phyloP scores from a whole-genome alignment of 2,329 filamentous ascomycete genomes.

The Claviceps sp. region DNA sequence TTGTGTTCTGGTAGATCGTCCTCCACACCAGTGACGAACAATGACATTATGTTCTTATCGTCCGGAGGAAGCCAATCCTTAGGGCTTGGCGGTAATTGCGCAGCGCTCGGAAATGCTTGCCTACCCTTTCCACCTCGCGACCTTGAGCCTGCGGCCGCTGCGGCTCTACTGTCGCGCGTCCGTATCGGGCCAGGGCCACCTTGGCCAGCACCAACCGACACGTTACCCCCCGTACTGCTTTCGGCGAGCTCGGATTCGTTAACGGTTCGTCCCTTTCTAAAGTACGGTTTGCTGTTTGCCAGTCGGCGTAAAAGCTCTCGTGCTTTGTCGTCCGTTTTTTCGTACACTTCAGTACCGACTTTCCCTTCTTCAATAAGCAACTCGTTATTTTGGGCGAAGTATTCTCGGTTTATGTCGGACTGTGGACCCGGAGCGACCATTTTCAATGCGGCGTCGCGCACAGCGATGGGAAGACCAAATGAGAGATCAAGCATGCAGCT shows the following conservation, averaged over 20 bases:
- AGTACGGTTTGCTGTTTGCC: conserved; percentile 89
- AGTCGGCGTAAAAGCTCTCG: conserved; percentile 72
- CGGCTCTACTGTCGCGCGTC: conserved; percentile 51
- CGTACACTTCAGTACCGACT: conserved; percentile 76
- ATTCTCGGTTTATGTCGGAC: conserved; percentile 89
- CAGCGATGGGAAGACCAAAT: conserved; percentile 87
- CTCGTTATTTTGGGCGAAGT: conserved; percentile 96
- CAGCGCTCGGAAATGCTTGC: conserved; percentile 53
- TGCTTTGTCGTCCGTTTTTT: conserved; percentile 95
- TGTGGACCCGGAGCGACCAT: conserved; percentile 92
- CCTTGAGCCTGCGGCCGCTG: conserved; percentile 33
- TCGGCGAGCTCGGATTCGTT: conserved; percentile 37
- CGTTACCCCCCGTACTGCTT: conserved; percentile 29
- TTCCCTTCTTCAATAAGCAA: conserved; percentile 86
- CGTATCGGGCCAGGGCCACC: conserved; percentile 66
- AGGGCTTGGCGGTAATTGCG: conserved; percentile 65
- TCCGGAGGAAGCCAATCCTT: conserved; percentile 76
- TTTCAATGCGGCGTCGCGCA: conserved; percentile 91
- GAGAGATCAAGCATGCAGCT: conserved; percentile 97
- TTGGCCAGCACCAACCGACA: conserved; percentile 39
- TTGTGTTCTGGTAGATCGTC: conserved; percentile 91
- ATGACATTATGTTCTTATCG: conserved; percentile 76
- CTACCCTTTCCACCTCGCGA: conserved; percentile 29
- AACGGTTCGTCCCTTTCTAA: conserved; percentile 70
- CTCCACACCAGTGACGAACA: conserved; percentile 91